Evolutionary conservation across 352 stramenopile species (phyloP).

Genomic region (Phytopythium mirpurense): DNA sequence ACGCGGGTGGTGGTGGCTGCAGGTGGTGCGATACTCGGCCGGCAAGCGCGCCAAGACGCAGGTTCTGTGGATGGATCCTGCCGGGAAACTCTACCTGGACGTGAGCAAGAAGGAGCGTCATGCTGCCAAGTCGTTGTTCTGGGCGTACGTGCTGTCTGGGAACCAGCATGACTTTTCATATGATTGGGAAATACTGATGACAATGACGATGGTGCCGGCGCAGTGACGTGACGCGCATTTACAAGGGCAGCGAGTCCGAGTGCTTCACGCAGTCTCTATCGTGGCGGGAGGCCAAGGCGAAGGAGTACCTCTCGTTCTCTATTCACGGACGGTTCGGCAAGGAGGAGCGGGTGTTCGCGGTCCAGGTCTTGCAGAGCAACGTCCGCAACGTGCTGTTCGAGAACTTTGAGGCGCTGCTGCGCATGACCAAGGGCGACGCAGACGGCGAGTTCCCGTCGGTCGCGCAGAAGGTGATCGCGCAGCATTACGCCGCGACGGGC

Average conservation of each 20-base stretch:
- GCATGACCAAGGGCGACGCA: slow-evolving; percentile 35
- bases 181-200: no score
- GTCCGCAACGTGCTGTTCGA: slow-evolving; percentile 48
- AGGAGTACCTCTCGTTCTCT: slow-evolving; percentile 42
- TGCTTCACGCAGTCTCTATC: slow-evolving; percentile 50
- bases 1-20: no score
- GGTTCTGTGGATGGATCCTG: slow-evolving; percentile 41
- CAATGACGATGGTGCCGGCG: no score
- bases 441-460: slow-evolving; percentile 49
- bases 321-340: slow-evolving; percentile 31
- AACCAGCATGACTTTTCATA: not conserved
- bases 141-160: slow-evolving; percentile 22
- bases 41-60: slow-evolving; percentile 40
- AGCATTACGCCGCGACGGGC: slow-evolving; percentile 33
- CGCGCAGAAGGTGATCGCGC: slow-evolving; percentile 32
- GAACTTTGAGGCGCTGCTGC: slow-evolving; percentile 35
- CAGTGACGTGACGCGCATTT: slow-evolving; percentile 38
- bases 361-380: slow-evolving; percentile 36
- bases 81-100: slow-evolving; percentile 38
- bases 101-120: slow-evolving; percentile 41
- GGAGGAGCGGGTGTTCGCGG: slow-evolving; percentile 36
- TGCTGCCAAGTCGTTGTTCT: slow-evolving; percentile 30
- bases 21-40: slow-evolving; percentile 43
- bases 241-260: slow-evolving; percentile 35
- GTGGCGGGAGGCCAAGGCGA: slow-evolving; percentile 35